Evolutionary conservation across 202 grass and related monocot species (phyloP), one percentile per base, ranked within the genome.

Genomic region (Elaeis oleifera): DNA sequence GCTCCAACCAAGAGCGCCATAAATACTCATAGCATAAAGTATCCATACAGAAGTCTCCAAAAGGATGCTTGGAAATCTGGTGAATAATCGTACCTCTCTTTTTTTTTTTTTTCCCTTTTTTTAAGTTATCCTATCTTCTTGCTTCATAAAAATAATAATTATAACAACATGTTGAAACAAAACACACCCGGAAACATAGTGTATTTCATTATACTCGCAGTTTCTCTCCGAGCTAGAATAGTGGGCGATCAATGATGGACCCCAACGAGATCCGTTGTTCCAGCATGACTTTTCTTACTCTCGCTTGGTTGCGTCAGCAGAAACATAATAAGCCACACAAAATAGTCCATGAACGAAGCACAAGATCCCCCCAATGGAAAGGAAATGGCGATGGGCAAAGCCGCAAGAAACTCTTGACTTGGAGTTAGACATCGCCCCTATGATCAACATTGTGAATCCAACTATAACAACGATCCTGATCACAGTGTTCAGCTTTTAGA

Each of bases 331-430:
- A 63, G 79, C 74, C 54, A 79, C 27, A 76, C 76, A 82, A 68
- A 97, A 65, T 50, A 83, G 54, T 3, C 58, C 84, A 79, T 97
- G 92, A 17, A 81, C 71, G 69, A 97, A 97, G 84, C 87, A 89
- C 68, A 91, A 67, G 55, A 89, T 78, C 58, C 81, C 87, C 22
- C 92, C 87, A 53, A 80, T 77, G 65, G 76, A 89, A 21, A 96
- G 73, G 76, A 96, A 88, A 67, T 73, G 76, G 72, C 67, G 84
- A 23, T 81, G 84, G 50, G 61, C 18, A 22, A 91, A 53, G 9
- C 79, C 74, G 48, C 92, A 96, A 49, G 76, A 69, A 13, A 69
- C 63, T 74, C 61, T 21, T 1, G 75, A 77, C 77, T 81, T 85
- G 15, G 74, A 71, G 71, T 91, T 91, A 0, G 84, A 89, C 68